Conservation (phyloP, 257 asterid genomes). For the Marsdenia floribunda region DNA sequence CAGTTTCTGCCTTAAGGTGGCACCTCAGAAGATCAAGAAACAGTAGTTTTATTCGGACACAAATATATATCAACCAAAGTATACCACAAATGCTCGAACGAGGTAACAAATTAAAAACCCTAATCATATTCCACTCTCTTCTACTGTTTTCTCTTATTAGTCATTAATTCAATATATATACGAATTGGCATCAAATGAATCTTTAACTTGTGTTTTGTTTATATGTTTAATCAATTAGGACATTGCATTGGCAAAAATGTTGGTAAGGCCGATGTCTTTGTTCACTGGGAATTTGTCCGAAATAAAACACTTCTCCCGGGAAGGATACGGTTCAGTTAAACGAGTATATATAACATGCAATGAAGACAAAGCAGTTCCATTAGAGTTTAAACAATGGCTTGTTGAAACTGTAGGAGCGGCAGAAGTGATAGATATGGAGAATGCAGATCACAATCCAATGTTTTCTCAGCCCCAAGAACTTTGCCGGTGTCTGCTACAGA, state of each 20-base stretch:
- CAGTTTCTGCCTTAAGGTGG: not conserved
- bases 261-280: conserved; percentile 8
- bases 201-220: too few species aligned
- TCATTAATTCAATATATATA: not conserved
- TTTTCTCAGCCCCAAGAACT: not conserved
- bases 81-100: not conserved
- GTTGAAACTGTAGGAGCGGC: not conserved
- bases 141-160: not conserved
- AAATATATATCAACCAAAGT: not conserved
- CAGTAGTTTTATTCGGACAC: not conserved
- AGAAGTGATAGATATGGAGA: conserved; percentile 1
- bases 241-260: conserved; percentile 6
- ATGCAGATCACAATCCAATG: conserved; percentile 1
- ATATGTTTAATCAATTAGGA: not conserved
- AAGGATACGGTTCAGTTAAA: conserved; percentile 1
- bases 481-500: not conserved
- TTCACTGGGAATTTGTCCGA: conserved; percentile 3
- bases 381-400: conserved; percentile 2
- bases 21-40: not conserved
- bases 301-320: not conserved
- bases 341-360: not conserved
- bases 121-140: not conserved
- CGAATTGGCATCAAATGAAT: not conserved
- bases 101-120: not conserved
- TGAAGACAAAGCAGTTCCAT: conserved; percentile 4